Evolutionary conservation across 768 basidiomycete species (phyloP).

Genomic region (Lactarius sanguifluus): DNA sequence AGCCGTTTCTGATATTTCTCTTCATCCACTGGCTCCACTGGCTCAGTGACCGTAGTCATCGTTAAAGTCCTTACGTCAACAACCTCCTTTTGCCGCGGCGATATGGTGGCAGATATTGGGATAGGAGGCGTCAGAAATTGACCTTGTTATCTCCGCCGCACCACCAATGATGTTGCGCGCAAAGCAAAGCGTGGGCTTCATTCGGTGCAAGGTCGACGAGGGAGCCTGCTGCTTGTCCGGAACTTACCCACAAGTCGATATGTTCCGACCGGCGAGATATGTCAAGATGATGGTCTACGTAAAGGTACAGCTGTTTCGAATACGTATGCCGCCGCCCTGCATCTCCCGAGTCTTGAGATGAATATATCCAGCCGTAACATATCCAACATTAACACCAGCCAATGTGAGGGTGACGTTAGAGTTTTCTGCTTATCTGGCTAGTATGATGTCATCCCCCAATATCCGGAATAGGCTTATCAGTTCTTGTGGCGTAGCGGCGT

Average conservation of each 20-base stretch:
- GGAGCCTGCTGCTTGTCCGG: background rate
- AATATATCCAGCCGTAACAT: constrained; percentile 10
- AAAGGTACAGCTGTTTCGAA: background rate
- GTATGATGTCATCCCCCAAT: background rate
- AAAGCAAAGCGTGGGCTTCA: background rate
- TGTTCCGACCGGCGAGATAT: constrained; percentile 11
- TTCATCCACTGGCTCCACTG: background rate
- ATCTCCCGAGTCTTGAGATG: background rate
- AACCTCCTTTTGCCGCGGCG: background rate
- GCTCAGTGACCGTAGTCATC: background rate
- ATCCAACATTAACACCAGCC: background rate
- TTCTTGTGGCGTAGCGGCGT: constrained; percentile 6
- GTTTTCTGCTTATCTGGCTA: background rate
- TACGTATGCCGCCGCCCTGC: background rate
- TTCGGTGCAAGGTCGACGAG: background rate
- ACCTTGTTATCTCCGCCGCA: constrained; percentile 10
- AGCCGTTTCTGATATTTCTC: background rate
- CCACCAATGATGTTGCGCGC: background rate
- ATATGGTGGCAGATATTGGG: background rate
- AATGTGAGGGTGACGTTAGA: background rate
- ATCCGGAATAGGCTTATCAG: background rate
- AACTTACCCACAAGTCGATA: background rate
- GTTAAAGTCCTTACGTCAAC: background rate
- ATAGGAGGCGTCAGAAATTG: background rate
- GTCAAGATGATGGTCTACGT: background rate